These are phyloP conservation scores for Rhazya stricta DNA, from an alignment of 257 asterid species.

Conservation along the genomic window DNA sequence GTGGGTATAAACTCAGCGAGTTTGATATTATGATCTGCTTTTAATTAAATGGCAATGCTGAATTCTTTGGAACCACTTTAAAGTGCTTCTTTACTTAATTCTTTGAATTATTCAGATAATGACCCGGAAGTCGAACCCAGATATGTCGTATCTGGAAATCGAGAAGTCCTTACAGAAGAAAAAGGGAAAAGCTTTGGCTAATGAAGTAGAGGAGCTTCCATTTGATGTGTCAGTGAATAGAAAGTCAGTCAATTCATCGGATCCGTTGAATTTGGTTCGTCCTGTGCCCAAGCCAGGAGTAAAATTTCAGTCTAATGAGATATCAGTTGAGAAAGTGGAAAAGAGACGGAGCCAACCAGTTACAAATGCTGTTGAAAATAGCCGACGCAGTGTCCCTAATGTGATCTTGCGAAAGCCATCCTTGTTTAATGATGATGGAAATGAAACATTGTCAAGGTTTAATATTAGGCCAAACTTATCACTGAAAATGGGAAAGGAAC, in stretches of 20 bases:
- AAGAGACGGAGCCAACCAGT: constrained; percentile 26
- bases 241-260: constrained; percentile 33
- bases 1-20: not conserved
- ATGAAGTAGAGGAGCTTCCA: constrained; percentile 54
- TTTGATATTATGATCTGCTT: constrained; percentile 2
- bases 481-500: constrained; percentile 57
- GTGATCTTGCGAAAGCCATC: constrained; percentile 79
- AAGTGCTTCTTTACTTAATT: not conserved
- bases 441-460: constrained; percentile 41
- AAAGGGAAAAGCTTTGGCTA: constrained; percentile 39
- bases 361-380: constrained; percentile 28
- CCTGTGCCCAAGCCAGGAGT: constrained; percentile 69
- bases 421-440: constrained; percentile 34
- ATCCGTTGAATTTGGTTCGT: constrained; percentile 68
- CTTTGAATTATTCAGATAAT: constrained; percentile 49
- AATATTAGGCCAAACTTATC: constrained; percentile 69
- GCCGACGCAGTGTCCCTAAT: constrained; percentile 56
- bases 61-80: not conserved
- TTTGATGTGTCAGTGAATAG: constrained; percentile 44
- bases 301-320: constrained; percentile 45
- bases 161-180: constrained; percentile 57
- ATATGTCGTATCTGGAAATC: constrained; percentile 64
- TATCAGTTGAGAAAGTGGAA: constrained; percentile 27
- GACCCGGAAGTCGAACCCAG: constrained; percentile 79
- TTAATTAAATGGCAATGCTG: not conserved